phyloP scores from a whole-genome alignment of 257 asterid genomes.

The Handroanthus guayacan region DNA sequence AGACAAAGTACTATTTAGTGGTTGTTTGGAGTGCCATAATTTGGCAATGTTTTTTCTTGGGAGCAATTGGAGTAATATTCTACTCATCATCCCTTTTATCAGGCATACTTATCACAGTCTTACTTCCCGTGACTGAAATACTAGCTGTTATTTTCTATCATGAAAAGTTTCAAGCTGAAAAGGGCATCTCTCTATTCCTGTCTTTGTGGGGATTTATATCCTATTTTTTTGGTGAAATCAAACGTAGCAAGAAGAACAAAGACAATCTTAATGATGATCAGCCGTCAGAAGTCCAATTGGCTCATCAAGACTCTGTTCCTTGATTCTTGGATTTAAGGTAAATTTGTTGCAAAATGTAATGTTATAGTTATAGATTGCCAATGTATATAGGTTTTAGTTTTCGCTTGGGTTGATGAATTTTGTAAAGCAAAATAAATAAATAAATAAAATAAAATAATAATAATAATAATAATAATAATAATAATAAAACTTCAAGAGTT shows the following conservation, averaged over 20 bases:
- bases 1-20: constrained; percentile 50
- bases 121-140: constrained; percentile 43
- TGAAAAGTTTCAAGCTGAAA: constrained; percentile 51
- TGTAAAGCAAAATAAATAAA: too few relatives aligned
- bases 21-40: constrained; percentile 41
- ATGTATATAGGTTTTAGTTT: too few relatives aligned
- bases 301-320: not conserved
- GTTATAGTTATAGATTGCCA: too few relatives aligned
- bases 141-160: constrained; percentile 46
- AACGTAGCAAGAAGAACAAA: constrained; percentile 8
- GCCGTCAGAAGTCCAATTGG: not conserved
- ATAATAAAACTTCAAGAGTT: too few relatives aligned
- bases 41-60: constrained; percentile 54
- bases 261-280: not conserved
- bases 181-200: constrained; percentile 51
- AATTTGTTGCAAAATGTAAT: too few relatives aligned
- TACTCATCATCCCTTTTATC: constrained; percentile 54
- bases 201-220: constrained; percentile 61
- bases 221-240: constrained; percentile 46
- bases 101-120: constrained; percentile 40
- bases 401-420: too few relatives aligned
- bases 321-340: not conserved
- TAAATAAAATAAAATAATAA: too few relatives aligned
- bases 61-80: constrained; percentile 50
- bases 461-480: too few relatives aligned